phyloP scores from a whole-genome alignment of 352 stramenopile genomes.

The Blastocystis sp. region DNA sequence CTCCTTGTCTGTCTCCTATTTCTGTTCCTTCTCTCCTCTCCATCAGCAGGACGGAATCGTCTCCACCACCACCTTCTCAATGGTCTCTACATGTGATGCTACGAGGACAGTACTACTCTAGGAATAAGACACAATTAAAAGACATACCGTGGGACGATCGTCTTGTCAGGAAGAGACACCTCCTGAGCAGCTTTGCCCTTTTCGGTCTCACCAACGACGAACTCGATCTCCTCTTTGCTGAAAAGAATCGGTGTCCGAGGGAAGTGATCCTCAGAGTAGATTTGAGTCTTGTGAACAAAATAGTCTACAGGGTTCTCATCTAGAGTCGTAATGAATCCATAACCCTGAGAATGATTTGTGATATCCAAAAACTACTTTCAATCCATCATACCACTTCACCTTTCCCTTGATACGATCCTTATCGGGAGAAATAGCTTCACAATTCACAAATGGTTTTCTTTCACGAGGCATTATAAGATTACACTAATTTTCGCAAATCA shows the following conservation, averaged over 20 bases:
- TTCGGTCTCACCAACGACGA: neutral
- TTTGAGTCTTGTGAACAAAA: conserved; percentile 59
- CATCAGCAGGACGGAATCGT: neutral
- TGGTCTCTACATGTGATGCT: conserved; percentile 23
- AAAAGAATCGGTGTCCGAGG: conserved; percentile 1
- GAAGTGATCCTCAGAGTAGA: conserved; percentile 55
- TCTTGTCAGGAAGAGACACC: conserved; percentile 19
- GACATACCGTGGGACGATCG: conserved; percentile 37
- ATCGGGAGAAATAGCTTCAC: conserved; percentile 41
- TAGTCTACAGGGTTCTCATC: conserved; percentile 35
- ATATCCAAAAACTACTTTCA: neutral
- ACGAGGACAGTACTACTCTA: neutral
- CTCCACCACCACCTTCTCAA: neutral
- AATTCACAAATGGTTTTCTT: conserved; percentile 3
- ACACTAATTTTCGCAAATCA: neutral
- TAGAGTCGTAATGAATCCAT: conserved; percentile 46
- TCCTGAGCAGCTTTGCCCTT: conserved; percentile 34
- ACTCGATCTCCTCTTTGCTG: conserved; percentile 27
- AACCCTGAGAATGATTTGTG: neutral
- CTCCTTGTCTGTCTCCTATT: neutral
- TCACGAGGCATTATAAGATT: neutral
- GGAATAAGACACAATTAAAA: neutral
- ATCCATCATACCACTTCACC: conserved; percentile 41
- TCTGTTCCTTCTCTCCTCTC: neutral
- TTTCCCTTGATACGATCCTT: conserved; percentile 29